These are phyloP conservation scores for Biscutella laevigata DNA, from an alignment of 441 rosid genomes.

Conservation along the genomic window DNA sequence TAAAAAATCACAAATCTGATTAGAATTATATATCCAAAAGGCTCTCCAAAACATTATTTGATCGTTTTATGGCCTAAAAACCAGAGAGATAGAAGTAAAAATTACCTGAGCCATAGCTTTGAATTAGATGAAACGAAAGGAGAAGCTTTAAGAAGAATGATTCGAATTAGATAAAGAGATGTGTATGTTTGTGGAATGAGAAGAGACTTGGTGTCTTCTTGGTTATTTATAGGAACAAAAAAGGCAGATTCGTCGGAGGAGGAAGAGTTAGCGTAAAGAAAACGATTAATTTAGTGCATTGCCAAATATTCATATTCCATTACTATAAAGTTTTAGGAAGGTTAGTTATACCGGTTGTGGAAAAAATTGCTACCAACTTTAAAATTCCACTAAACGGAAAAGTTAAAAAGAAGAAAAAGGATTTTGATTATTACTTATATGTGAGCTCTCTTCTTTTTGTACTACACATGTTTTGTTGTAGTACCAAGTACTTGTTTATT, in stretches of 20 bases:
- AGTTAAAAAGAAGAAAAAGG: no score
- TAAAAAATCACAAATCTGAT: no score
- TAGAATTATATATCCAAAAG: no score
- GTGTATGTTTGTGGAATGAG: constrained; percentile 1
- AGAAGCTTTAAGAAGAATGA: constrained; percentile 7
- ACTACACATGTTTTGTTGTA: constrained; percentile 23
- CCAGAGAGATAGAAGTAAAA: not conserved
- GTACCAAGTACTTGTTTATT: not conserved
- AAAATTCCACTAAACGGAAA: constrained; percentile 12
- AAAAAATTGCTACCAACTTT: constrained; percentile 5
- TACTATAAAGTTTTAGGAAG: constrained; percentile 16
- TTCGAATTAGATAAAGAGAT: not conserved
- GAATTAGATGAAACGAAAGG: constrained; percentile 3
- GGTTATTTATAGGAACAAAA: constrained; percentile 21
- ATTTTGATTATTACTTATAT: no score
- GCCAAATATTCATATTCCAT: constrained; percentile 17
- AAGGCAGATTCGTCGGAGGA: constrained; percentile 22
- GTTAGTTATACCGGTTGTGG: constrained; percentile 22
- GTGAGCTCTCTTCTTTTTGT: no score
- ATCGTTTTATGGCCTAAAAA: not conserved
- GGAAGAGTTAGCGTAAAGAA: constrained; percentile 30
- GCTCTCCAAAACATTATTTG: not conserved
- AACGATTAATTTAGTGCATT: constrained; percentile 17
- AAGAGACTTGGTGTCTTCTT: constrained; percentile 5
- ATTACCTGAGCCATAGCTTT: constrained; percentile 26